phyloP scores from a whole-genome alignment of 495 filamentous ascomycete genomes.

The Bacidia gigantensis region DNA sequence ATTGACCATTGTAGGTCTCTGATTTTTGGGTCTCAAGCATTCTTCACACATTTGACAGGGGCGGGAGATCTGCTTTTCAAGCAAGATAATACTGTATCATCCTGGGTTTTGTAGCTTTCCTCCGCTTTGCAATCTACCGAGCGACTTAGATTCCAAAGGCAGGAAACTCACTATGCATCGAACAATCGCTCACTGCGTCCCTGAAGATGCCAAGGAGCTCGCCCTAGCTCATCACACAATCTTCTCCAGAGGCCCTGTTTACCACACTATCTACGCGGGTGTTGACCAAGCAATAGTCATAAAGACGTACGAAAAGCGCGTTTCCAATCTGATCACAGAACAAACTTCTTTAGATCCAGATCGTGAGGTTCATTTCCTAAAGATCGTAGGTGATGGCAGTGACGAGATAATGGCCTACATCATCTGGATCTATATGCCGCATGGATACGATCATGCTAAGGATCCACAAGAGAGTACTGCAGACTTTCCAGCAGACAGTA shows the following conservation, averaged over 20 bases:
- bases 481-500: neutral
- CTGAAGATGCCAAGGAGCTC: slow-evolving; percentile 1
- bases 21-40: too few species aligned
- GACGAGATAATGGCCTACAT: slow-evolving; percentile 2
- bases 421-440: slow-evolving; percentile 10
- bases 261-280: slow-evolving; percentile 1
- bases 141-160: too few species aligned
- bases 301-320: neutral
- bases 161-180: too few species aligned
- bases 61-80: too few species aligned
- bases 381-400: slow-evolving; percentile 1
- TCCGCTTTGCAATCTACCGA: too few species aligned
- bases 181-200: slow-evolving; percentile 3
- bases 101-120: too few species aligned
- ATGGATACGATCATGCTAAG: slow-evolving; percentile 4
- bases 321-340: neutral
- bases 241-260: neutral
- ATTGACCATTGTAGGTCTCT: too few species aligned
- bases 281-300: neutral
- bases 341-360: neutral
- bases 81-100: too few species aligned
- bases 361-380: slow-evolving; percentile 1
- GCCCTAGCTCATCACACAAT: neutral
- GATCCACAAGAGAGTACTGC: neutral
- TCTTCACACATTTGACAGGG: too few species aligned